Percentiles rank a stretch among this genome's conserved stretches.
Conservation (phyloP, 2,329 filamentous ascomycete species). For the Clarireedia paspali region DNA sequence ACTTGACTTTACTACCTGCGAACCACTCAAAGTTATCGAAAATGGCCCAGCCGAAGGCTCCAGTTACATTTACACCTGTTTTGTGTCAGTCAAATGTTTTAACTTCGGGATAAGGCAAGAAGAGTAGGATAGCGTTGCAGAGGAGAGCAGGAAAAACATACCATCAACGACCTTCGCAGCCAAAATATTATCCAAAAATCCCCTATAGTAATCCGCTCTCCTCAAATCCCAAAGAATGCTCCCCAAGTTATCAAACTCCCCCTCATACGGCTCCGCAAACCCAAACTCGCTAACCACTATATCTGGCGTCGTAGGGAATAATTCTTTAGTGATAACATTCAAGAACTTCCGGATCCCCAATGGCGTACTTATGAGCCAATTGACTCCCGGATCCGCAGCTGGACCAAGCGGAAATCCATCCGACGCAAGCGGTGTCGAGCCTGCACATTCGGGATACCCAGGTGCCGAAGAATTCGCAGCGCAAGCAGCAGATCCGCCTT, state of each 20-base stretch:
- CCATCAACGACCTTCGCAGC: conserved; percentile 66
- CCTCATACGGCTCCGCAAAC: conserved; percentile 26
- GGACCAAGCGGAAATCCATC: conserved; percentile 39
- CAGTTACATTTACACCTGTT: conserved; percentile 61
- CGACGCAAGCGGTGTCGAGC: conserved; percentile 27
- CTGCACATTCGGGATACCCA: conserved; percentile 24
- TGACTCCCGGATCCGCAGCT: conserved; percentile 33
- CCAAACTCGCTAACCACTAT: conserved; percentile 25
- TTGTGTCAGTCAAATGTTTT: not conserved
- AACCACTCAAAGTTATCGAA: conserved; percentile 53
- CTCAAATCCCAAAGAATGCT: conserved; percentile 69
- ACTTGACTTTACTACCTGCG: conserved; percentile 17
- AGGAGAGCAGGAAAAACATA: conserved; percentile 2
- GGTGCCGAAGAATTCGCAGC: conserved; percentile 23
- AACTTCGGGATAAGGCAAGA: too few species aligned
- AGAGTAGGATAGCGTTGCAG: not conserved
- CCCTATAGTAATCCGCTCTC: conserved; percentile 68
- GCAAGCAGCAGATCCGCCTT: conserved; percentile 33
- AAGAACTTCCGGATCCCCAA: conserved; percentile 34
- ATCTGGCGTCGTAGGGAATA: conserved; percentile 33
- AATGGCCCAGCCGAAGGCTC: conserved; percentile 82
- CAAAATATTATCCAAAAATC: conserved; percentile 57
- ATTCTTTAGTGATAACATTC: conserved; percentile 33
- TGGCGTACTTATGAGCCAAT: conserved; percentile 36
- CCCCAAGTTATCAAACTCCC: conserved; percentile 10